These are phyloP conservation scores for Tagetes erecta DNA, from an alignment of 129 eudicot genomes.

Conservation along the genomic window DNA sequence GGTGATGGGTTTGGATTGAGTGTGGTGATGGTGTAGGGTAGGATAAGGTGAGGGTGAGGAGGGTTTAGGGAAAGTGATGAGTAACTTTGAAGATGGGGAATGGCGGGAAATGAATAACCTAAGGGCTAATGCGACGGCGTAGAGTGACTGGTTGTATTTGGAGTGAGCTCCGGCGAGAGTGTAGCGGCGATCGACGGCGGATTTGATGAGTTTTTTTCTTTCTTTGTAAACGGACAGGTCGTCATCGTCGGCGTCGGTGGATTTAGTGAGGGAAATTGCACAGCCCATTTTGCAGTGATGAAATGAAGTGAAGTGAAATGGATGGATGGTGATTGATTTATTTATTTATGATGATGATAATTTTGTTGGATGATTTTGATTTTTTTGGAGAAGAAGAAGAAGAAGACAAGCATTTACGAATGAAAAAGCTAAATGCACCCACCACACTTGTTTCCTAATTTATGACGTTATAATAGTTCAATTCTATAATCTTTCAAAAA, in stretches of 20 bases:
- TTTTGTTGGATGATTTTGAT: constrained; percentile 7
- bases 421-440: constrained; percentile 11
- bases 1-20: constrained; percentile 8
- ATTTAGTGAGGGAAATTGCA: constrained; percentile 26
- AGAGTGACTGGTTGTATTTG: constrained; percentile 47
- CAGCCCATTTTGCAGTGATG: constrained; percentile 36
- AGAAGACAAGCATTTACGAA: constrained; percentile 13
- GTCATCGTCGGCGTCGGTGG: constrained; percentile 30
- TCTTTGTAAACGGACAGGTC: constrained; percentile 39
- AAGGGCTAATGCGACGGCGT: constrained; percentile 55
- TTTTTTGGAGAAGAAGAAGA: background rate
- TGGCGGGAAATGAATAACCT: constrained; percentile 46
- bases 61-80: constrained; percentile 38
- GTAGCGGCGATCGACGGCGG: constrained; percentile 42
- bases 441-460: constrained; percentile 4
- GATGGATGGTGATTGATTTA: background rate
- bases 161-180: constrained; percentile 48
- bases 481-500: no score
- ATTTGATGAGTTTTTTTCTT: constrained; percentile 42
- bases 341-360: no score
- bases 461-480: no score
- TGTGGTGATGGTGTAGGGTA: constrained; percentile 11
- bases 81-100: constrained; percentile 34
- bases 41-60: constrained; percentile 22
- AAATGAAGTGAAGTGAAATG: no score